Conservation (phyloP, 2,329 filamentous ascomycete genomes). For the Pestalotiopsis fici region DNA sequence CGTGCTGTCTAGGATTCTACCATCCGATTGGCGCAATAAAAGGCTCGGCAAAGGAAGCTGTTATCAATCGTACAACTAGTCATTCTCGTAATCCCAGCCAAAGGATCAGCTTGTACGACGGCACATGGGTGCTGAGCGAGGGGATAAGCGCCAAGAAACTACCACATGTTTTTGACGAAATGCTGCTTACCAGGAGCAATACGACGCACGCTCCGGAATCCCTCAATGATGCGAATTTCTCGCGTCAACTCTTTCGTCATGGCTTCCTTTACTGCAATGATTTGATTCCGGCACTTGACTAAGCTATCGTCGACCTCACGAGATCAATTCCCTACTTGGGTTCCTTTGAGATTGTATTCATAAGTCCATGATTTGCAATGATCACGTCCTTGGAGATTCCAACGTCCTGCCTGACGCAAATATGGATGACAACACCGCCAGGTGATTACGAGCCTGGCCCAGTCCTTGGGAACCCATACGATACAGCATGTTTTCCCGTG, state of each 20-base stretch:
- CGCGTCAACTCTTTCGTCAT: neutral
- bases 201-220: neutral
- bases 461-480: neutral
- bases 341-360: neutral
- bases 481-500: constrained; percentile 1
- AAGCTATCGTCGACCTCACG: neutral
- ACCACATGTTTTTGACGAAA: neutral
- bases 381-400: neutral
- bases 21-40: neutral
- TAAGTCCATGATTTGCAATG: neutral
- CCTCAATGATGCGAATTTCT: neutral
- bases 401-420: neutral
- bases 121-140: neutral
- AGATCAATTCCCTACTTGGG: neutral
- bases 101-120: neutral
- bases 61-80: neutral
- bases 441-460: neutral
- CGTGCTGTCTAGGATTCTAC: neutral
- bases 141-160: neutral
- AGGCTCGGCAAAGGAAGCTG: neutral
- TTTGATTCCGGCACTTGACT: neutral
- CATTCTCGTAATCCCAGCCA: neutral
- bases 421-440: neutral
- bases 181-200: neutral
- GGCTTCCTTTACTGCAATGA: neutral